Evolutionary conservation across 106 monocot species (phyloP), one percentile per base, ranked within the genome.

Genomic region (Dendrobium huoshanense): DNA sequence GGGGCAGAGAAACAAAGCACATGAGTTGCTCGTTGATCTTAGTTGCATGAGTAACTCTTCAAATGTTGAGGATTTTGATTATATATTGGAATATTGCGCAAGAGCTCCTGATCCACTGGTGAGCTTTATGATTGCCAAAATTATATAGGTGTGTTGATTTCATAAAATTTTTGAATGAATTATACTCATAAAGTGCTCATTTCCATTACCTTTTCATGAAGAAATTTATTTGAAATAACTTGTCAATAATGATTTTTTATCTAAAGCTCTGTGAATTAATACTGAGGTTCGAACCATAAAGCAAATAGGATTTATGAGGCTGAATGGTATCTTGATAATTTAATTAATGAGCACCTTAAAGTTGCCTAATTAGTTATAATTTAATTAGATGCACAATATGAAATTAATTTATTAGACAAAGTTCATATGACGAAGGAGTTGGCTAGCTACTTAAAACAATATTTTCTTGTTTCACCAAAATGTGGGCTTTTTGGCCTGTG

Each of bases 21-120:
- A 79, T 11, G 43, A 73, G 68, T 79, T 89, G 85, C 89, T 92
- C 40, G 77, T 27, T 61, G 77, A 89, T 75, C 40, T 87, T 41
- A 77, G 41, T 72, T 68, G 75, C 41, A 41, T 37, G 37, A 83
- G 83, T 75, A 9, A 11, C 24, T 45, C 81, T n/a, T 81, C 85
- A 83, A 67, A 48, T 56, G 65, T 79, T 48, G 75, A 85, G 13
- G 89, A 92, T 81, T 92, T 92, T 78, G 47, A 81, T 20, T 80
- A 79, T 85, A 85, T 92, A 67, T 68, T 92, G 47, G 80, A 89
- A 55, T 92, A 92, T 59, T 89, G 91, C 80, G 85, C 91, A 55
- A 6, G 64, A 49, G 49, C 87, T 22, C 87, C 91, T 76, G 91
- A 92, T 85, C 91, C 91, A 20, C 73, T 84, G 86, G 91, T 89